Base-by-base conservation (phyloP, 1,284 basidiomycete species). In the Pseudozyma sp. region DNA sequence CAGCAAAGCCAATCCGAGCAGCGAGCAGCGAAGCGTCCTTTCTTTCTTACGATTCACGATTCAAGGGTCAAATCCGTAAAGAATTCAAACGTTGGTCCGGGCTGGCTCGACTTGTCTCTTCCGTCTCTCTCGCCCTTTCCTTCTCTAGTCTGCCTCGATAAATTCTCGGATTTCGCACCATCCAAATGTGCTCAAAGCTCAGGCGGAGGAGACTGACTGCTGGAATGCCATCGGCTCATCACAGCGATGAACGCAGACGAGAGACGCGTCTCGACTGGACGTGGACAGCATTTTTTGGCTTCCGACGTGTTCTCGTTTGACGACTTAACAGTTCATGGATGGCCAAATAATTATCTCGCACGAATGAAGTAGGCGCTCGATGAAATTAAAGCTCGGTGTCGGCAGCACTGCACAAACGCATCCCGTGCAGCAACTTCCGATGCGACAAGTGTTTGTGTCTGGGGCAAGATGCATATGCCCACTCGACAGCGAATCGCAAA, bases 101-200 rank as follows among this genome's bases (percentile, higher is more conserved):
- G 43, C 43, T 17, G 17, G 43, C 43, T 44, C 35, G 24, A 24
- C 24, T 24, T 24, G 24, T 24, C 24, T 24, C 24, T 24, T 24
- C 24, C 24, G 24, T 24, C 24, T 24, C 24, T 24, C 24, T 24
- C 24, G 24, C 24, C 24, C 24, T 24, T 4, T 24, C 24, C 24
- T 45, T 10, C 10, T 8, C 43, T 45, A 6, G 43, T n/a, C 24
- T 16, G n/a, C 43, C 10, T 33, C 31, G 16, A 10, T 14, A 48
- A 48, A 34, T 48, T 48, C 46, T 48, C 46, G 54, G 54, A 49
- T 33, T 57, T 57, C 54, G 54, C 54, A 30, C 19, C 19, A 5
- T 45, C 14, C 43, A 45, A 13, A 16, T 42, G 7, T 7, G 13
- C 16, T 42, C 40, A 14, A 7, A 7, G 7, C 40, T 42, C 7